These are phyloP conservation scores for Colletotrichum salicis DNA, from an alignment of 2,329 filamentous ascomycete genomes.

Conservation along the genomic window DNA sequence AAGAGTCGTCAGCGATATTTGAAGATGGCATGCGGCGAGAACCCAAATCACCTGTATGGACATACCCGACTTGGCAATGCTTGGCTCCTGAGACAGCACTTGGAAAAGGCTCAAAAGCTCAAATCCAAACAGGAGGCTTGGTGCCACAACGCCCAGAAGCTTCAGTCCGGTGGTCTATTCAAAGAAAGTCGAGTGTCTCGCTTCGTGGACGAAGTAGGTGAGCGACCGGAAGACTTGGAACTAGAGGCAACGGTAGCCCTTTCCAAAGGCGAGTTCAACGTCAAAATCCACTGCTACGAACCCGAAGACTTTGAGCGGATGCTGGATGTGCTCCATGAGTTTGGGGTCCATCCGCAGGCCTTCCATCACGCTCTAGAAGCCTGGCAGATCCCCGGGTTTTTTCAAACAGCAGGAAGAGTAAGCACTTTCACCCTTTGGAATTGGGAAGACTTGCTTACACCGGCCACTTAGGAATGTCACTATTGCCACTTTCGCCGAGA, in stretches of 20 bases:
- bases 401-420: slow-evolving; percentile 47
- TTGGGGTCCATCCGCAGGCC: slow-evolving; percentile 51
- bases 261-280: slow-evolving; percentile 51
- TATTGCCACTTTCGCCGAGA: slow-evolving; percentile 54
- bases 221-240: slow-evolving; percentile 48
- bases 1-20: slow-evolving; percentile 49
- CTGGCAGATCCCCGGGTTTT: slow-evolving; percentile 52
- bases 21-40: slow-evolving; percentile 59
- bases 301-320: slow-evolving; percentile 55
- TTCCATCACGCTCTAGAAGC: slow-evolving; percentile 54
- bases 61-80: slow-evolving; percentile 53
- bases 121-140: slow-evolving; percentile 48
- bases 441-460: background rate
- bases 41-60: slow-evolving; percentile 49
- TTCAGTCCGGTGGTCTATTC: background rate
- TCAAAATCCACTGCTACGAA: slow-evolving; percentile 58
- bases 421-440: no score
- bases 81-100: slow-evolving; percentile 50
- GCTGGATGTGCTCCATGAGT: slow-evolving; percentile 53
- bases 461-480: slow-evolving; percentile 45
- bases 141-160: background rate
- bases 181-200: no score
- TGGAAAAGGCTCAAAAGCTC: slow-evolving; percentile 47
- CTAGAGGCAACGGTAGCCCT: slow-evolving; percentile 52
- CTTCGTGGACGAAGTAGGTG: slow-evolving; percentile 7